phyloP scores from a whole-genome alignment of 371 early-diverging fungal species.

The Phascolomyces articulosus region DNA sequence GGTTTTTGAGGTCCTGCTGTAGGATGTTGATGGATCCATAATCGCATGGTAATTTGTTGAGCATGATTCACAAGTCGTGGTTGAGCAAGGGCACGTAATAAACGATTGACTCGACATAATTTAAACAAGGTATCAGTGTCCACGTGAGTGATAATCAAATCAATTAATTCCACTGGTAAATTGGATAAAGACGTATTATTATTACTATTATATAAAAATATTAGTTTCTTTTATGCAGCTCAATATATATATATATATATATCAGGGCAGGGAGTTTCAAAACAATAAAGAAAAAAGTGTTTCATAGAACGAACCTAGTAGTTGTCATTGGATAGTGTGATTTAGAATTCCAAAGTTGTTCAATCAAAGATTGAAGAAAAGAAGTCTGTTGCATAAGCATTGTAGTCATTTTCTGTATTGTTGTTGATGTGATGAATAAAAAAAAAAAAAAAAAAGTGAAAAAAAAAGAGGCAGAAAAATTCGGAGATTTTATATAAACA shows the following conservation, averaged over 20 bases:
- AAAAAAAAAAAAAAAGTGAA: not conserved
- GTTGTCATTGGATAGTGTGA: no score
- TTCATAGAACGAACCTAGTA: no score
- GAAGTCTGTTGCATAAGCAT: not conserved
- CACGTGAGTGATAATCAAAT: constrained; percentile 8
- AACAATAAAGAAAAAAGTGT: not conserved
- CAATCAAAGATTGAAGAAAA: constrained; percentile 3
- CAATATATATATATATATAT: no score
- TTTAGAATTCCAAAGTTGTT: not conserved
- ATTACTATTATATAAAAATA: not conserved
- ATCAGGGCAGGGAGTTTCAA: not conserved
- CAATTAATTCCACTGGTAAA: constrained; percentile 21
- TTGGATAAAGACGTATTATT: not conserved
- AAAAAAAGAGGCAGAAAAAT: constrained; percentile 5
- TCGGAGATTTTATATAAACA: constrained; percentile 22
- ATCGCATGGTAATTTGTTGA: constrained; percentile 21
- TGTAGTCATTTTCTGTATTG: not conserved
- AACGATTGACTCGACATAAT: constrained; percentile 22
- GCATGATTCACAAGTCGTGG: constrained; percentile 20
- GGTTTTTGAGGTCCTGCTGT: constrained; percentile 21
- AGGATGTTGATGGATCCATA: constrained; percentile 22
- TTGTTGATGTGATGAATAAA: not conserved
- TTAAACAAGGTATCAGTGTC: constrained; percentile 19
- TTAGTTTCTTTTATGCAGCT: not conserved
- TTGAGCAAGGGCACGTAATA: constrained; percentile 20